A percentile compares a stretch with the other conserved stretches of the same genome.
Conservation (phyloP, 805 yeast species). For the Suhomyces canberraensis region DNA sequence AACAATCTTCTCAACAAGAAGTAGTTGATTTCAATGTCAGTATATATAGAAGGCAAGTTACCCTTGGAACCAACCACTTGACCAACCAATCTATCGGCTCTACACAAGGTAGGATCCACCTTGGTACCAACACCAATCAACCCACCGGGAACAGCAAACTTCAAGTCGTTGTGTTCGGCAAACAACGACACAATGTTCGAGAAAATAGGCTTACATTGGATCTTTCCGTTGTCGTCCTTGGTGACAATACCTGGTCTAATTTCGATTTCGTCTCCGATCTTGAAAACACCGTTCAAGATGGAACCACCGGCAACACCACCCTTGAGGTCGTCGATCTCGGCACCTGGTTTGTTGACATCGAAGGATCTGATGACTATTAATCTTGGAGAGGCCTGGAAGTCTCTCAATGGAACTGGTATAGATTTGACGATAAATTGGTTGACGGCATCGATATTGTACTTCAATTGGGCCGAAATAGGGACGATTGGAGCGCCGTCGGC, state of each 20-base stretch:
- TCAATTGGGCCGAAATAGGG: slow-evolving; percentile 97
- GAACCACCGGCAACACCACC: slow-evolving; percentile 99
- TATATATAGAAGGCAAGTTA: slow-evolving; percentile 90
- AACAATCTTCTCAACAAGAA: slow-evolving; percentile 93
- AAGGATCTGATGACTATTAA: slow-evolving; percentile 96
- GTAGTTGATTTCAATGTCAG: slow-evolving; percentile 96
- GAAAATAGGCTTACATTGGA: slow-evolving; percentile 93
- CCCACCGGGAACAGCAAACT: slow-evolving; percentile 99
- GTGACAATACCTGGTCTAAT: slow-evolving; percentile 99
- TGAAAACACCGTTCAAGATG: slow-evolving; percentile 93
- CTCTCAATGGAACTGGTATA: slow-evolving; percentile 95
- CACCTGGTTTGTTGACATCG: slow-evolving; percentile 98
- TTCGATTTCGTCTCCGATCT: slow-evolving; percentile 96
- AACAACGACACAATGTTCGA: slow-evolving; percentile 90
- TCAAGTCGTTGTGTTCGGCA: slow-evolving; percentile 96
- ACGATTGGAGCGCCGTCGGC: slow-evolving; percentile 99
- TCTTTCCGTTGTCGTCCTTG: slow-evolving; percentile 81
- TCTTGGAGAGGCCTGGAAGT: slow-evolving; percentile 89
- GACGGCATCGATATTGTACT: slow-evolving; percentile 97
- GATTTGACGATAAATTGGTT: slow-evolving; percentile 93
- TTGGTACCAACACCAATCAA: slow-evolving; percentile 99
- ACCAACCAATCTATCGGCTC: slow-evolving; percentile 99
- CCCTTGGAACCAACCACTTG: slow-evolving; percentile 99
- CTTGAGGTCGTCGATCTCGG: slow-evolving; percentile 92
- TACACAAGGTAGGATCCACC: slow-evolving; percentile 97